phyloP scores from a whole-genome alignment of 345 rosid genomes.

The Pelargonium nanum region DNA sequence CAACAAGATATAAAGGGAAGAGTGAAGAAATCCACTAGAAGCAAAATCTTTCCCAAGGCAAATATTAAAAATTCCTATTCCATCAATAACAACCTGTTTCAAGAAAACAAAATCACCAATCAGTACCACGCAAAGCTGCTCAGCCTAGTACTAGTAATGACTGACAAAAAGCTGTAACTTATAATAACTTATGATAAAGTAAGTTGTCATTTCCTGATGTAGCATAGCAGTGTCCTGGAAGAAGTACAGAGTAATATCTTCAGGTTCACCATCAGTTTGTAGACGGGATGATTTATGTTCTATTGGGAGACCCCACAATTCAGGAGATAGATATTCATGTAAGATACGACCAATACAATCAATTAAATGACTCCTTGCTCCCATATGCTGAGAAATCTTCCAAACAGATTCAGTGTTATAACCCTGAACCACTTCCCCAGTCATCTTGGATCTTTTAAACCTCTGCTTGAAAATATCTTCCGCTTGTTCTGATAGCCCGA shows the following conservation, averaged over 20 bases:
- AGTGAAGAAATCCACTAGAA: slow-evolving; percentile 83
- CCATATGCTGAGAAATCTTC: slow-evolving; percentile 41
- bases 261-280: slow-evolving; percentile 33
- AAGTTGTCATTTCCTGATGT: slow-evolving; percentile 48
- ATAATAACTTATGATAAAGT: not conserved
- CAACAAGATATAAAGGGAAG: slow-evolving; percentile 74
- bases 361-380: slow-evolving; percentile 38
- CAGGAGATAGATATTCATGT: slow-evolving; percentile 76
- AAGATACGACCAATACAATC: slow-evolving; percentile 75
- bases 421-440: slow-evolving; percentile 19
- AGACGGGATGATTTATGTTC: slow-evolving; percentile 29
- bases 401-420: slow-evolving; percentile 27
- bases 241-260: slow-evolving; percentile 42
- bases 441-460: slow-evolving; percentile 40
- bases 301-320: slow-evolving; percentile 77
- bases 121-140: not conserved
- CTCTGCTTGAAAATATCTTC: slow-evolving; percentile 33
- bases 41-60: slow-evolving; percentile 68
- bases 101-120: slow-evolving; percentile 11
- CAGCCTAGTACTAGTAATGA: slow-evolving; percentile 1
- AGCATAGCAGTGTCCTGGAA: slow-evolving; percentile 62
- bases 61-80: slow-evolving; percentile 66
- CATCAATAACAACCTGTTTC: slow-evolving; percentile 66
- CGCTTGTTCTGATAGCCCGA: slow-evolving; percentile 66
- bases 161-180: too few relatives aligned